Conservation (phyloP, 2,329 filamentous ascomycete species). For the Hypoxylon sp. region DNA sequence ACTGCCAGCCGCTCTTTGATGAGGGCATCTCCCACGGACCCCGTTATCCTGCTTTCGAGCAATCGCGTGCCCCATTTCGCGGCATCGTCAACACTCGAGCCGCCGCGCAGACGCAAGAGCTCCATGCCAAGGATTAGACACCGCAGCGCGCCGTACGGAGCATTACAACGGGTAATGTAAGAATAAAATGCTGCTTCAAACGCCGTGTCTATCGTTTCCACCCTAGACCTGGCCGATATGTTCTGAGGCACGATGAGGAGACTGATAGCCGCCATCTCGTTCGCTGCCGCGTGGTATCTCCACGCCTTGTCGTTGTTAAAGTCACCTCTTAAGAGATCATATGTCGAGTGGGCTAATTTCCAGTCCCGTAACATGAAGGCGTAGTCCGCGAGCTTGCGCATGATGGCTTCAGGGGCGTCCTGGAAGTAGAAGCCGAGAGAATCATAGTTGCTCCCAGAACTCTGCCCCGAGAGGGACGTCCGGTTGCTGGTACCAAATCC, state of each 20-base stretch:
- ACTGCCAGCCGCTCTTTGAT: conserved; percentile 85
- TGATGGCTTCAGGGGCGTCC: conserved; percentile 84
- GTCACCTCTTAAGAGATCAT: conserved; percentile 87
- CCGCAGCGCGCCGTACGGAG: conserved; percentile 81
- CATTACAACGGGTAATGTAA: conserved; percentile 83
- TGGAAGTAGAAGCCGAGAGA: conserved; percentile 81
- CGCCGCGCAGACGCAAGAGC: conserved; percentile 80
- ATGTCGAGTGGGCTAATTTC: conserved; percentile 90
- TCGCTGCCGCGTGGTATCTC: conserved; percentile 91
- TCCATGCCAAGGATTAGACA: conserved; percentile 80
- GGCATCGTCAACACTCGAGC: conserved; percentile 83
- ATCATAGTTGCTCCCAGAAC: conserved; percentile 75
- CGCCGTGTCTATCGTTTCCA: conserved; percentile 85
- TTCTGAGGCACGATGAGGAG: conserved; percentile 78
- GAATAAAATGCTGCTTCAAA: conserved; percentile 92
- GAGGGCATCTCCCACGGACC: conserved; percentile 78
- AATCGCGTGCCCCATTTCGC: conserved; percentile 84
- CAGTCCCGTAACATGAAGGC: conserved; percentile 97
- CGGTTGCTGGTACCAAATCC: conserved; percentile 77
- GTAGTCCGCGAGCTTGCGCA: conserved; percentile 94
- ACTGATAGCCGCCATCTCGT: conserved; percentile 93
- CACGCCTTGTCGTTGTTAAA: conserved; percentile 96
- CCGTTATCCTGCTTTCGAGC: conserved; percentile 79
- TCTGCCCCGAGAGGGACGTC: conserved; percentile 62
- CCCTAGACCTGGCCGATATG: conserved; percentile 75